phyloP scores from a whole-genome alignment of 306 rosid species.

The Castanea crenata region DNA sequence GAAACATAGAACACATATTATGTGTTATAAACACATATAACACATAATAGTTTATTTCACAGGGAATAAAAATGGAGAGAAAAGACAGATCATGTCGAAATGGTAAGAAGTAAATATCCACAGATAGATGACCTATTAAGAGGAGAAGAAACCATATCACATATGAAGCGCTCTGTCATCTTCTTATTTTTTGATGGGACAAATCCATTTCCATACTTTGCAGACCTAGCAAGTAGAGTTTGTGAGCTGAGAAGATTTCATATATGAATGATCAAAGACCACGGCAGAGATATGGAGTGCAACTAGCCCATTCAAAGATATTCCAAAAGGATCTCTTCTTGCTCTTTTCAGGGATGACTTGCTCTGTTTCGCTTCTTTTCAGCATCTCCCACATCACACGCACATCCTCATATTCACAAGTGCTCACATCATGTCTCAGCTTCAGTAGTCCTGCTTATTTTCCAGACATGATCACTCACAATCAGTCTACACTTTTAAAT shows the following conservation, averaged over 20 bases:
- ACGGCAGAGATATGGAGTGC: slow-evolving; percentile 40
- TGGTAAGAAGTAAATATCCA: slow-evolving; percentile 33
- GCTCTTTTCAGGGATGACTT: slow-evolving; percentile 20
- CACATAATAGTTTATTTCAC: slow-evolving; percentile 20
- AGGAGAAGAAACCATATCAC: slow-evolving; percentile 23
- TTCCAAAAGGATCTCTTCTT: slow-evolving; percentile 38
- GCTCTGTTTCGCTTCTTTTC: slow-evolving; percentile 47
- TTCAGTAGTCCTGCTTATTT: slow-evolving; percentile 50
- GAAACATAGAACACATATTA: neutral
- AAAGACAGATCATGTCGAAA: slow-evolving; percentile 14
- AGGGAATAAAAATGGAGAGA: slow-evolving; percentile 6
- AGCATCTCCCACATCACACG: slow-evolving; percentile 91
- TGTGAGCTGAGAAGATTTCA: slow-evolving; percentile 24
- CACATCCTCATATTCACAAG: slow-evolving; percentile 77
- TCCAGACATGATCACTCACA: slow-evolving; percentile 1
- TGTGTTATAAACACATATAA: neutral
- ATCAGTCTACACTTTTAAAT: neutral
- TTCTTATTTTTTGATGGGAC: slow-evolving; percentile 28
- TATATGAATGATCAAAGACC: slow-evolving; percentile 16
- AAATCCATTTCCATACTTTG: slow-evolving; percentile 23
- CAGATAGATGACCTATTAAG: slow-evolving; percentile 23
- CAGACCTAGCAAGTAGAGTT: slow-evolving; percentile 17
- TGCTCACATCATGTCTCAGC: slow-evolving; percentile 57
- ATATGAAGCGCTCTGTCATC: slow-evolving; percentile 19
- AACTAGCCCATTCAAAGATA: slow-evolving; percentile 58